These are phyloP conservation scores for Vinca major DNA, from an alignment of 305 asterid genomes.

Conservation along the genomic window DNA sequence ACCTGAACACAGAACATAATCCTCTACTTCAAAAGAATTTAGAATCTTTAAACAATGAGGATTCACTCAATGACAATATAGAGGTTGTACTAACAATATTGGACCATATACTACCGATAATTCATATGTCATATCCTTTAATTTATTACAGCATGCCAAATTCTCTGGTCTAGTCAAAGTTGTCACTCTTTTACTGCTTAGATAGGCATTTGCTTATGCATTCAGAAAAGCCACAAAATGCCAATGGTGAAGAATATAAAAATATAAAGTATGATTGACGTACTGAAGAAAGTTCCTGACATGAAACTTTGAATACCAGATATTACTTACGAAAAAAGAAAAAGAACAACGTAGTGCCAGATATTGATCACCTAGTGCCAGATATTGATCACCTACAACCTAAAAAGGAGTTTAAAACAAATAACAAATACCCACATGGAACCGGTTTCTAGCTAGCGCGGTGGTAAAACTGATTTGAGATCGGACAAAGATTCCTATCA, in stretches of 20 bases:
- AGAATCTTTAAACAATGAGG: not conserved
- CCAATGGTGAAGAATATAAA: not conserved
- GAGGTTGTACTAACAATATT: not conserved
- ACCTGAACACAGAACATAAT: conserved; percentile 36
- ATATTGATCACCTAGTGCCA: too few species aligned
- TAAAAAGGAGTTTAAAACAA: not conserved
- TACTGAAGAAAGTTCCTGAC: not conserved
- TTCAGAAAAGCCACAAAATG: not conserved
- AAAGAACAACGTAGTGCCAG: too few species aligned
- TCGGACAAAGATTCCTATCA: not conserved
- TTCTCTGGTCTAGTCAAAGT: not conserved
- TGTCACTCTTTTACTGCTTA: not conserved
- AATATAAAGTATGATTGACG: too few species aligned
- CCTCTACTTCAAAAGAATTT: conserved; percentile 5
- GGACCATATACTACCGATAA: not conserved
- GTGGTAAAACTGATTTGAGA: not conserved
- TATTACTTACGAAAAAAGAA: too few species aligned
- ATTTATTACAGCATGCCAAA: not conserved
- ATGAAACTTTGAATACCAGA: not conserved
- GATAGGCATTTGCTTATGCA: not conserved
- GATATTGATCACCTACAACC: not conserved
- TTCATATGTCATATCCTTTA: not conserved
- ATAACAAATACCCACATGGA: not conserved
- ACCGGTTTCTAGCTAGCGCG: not conserved
- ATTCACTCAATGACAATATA: not conserved